Conservation (phyloP, 1,139 yeast genomes). For the Suhomyces wounanorum region DNA sequence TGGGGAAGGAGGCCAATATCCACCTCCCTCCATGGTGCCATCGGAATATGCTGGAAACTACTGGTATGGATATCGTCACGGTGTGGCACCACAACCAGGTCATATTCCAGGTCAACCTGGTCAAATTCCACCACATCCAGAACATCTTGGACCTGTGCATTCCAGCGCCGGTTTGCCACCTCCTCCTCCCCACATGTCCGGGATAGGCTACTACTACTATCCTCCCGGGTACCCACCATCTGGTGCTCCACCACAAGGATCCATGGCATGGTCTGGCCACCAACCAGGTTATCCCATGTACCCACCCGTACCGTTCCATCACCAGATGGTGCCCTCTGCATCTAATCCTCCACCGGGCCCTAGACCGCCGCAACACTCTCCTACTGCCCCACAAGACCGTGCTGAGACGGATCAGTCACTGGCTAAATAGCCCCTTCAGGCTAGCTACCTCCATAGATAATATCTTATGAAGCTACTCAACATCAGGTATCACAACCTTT, state of each 20-base stretch:
- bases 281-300: conserved; percentile 8
- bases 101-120: conserved; percentile 1
- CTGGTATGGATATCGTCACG: conserved; percentile 31
- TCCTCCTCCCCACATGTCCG: conserved; percentile 9
- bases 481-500: too few species aligned
- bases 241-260: conserved; percentile 8
- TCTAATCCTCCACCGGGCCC: neutral
- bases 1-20: conserved; percentile 10
- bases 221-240: conserved; percentile 12
- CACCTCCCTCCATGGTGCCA: conserved; percentile 6
- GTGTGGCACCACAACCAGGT: conserved; percentile 4
- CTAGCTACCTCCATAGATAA: too few species aligned
- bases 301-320: neutral
- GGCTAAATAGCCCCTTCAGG: neutral
- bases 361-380: neutral
- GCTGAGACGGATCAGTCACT: neutral
- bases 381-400: neutral
- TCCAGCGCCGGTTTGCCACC: conserved; percentile 6
- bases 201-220: conserved; percentile 14
- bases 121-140: conserved; percentile 2
- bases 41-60: conserved; percentile 28
- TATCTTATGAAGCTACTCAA: too few species aligned
- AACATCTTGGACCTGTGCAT: conserved; percentile 4
- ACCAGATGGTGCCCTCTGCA: conserved; percentile 1
- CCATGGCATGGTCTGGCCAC: conserved; percentile 5